phyloP scores from a whole-genome alignment of 345 rosid species.

The Pelargonium nanum region DNA sequence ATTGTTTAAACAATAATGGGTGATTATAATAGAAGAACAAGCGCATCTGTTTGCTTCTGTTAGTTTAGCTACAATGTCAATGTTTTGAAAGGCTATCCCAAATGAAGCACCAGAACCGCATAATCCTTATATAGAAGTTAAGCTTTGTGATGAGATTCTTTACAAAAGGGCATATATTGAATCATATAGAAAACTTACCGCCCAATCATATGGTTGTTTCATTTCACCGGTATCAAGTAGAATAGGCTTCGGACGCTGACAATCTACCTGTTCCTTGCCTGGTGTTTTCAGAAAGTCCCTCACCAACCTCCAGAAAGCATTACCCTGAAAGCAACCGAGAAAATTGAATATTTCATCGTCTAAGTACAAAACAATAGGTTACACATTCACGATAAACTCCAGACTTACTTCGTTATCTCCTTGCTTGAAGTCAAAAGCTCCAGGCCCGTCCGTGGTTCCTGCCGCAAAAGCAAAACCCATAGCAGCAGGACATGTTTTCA shows the following conservation, averaged over 20 bases:
- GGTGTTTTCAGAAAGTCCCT: slow-evolving; percentile 51
- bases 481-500: slow-evolving; percentile 72
- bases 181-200: no score
- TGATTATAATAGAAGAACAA: no score
- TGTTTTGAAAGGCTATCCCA: no score
- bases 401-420: slow-evolving; percentile 53
- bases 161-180: neutral
- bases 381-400: no score
- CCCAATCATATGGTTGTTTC: slow-evolving; percentile 74
- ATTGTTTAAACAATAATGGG: no score
- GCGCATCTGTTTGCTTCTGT: no score
- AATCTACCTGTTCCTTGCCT: slow-evolving; percentile 37
- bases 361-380: neutral
- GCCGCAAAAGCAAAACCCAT: slow-evolving; percentile 79
- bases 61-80: no score
- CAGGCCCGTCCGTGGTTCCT: slow-evolving; percentile 82
- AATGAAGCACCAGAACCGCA: no score
- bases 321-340: slow-evolving; percentile 31
- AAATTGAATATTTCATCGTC: neutral
- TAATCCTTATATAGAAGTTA: no score
- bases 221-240: slow-evolving; percentile 76
- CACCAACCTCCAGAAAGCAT: slow-evolving; percentile 58
- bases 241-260: slow-evolving; percentile 68
- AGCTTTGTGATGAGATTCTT: neutral
- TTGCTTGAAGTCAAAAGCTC: slow-evolving; percentile 76